Evolutionary conservation across 2,329 filamentous ascomycete species (phyloP), one percentile per base, ranked within the genome.

Genomic region (Colletotrichum sojae): DNA sequence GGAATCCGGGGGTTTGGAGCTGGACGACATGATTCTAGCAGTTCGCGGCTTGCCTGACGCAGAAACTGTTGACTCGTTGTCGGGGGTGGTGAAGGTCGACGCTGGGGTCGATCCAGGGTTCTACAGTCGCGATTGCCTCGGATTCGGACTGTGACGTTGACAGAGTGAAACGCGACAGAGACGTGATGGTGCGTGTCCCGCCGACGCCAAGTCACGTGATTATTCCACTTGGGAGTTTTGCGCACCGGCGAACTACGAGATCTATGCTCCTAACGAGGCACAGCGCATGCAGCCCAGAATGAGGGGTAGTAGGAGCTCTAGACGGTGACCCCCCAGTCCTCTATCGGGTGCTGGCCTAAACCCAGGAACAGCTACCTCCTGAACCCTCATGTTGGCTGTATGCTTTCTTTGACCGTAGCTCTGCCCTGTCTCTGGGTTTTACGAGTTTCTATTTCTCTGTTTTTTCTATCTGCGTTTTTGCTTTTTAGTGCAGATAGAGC

Each of bases 1-100:
- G 18, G 45, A 45, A 8, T 69, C 67, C 22, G 56, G 48, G 25
- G 48, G 63, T 18, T 36, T 49, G 10, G 63, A 69, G 9, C 25
- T 61, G 13, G 56, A 67, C 8, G 67, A 61, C 67, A 69, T 69
- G 6, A 39, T 25, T 16, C n/a, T 2, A n/a, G 40, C 10, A 15
- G 13, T 43, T 13, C 40, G 12, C 40, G 13, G 13, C 6, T 43
- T 43, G 13, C 10, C 40, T 43, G 13, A 6, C 16, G 40, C 40
- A 43, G 15, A 43, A 15, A n/a, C 31, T 36, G 31, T 36, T 36
- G 31, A 36, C 31, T 9, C 31, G 31, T 36, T 36, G 31, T 10
- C 31, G 31, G 31, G 9, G 31, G 31, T 8, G 27, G 2, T 36
- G 31, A 36, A 36, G 8, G 31, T 36, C 31, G 31, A 36, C 10